phyloP scores from a whole-genome alignment of 345 rosid genomes.

The Hibiscus syriacus region DNA sequence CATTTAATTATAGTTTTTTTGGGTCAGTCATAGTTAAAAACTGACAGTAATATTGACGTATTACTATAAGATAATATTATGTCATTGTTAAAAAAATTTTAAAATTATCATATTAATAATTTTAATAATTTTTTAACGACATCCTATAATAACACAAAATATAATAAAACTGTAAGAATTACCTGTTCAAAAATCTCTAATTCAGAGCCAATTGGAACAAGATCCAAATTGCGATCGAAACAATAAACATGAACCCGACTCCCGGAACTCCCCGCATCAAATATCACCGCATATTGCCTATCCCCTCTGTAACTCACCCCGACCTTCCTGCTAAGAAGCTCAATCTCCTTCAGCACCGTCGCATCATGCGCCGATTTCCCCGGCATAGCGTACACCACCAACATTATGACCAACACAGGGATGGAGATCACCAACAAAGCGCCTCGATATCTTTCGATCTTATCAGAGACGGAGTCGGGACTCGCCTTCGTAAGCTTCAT shows the following conservation, averaged over 20 bases:
- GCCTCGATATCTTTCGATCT: constrained; percentile 68
- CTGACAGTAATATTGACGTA: too few species aligned
- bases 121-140: too few species aligned
- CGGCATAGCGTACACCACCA: constrained; percentile 59
- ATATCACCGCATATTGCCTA: constrained; percentile 65
- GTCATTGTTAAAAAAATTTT: too few species aligned
- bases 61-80: too few species aligned
- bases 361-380: constrained; percentile 35
- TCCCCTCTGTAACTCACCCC: constrained; percentile 30
- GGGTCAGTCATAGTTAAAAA: too few species aligned
- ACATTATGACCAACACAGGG: constrained; percentile 52
- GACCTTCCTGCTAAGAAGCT: constrained; percentile 36
- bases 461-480: constrained; percentile 56
- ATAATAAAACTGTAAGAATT: not conserved
- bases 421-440: constrained; percentile 52
- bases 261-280: constrained; percentile 96
- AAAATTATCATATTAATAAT: too few species aligned
- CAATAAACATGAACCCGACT: constrained; percentile 94
- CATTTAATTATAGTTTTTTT: too few species aligned
- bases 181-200: constrained; percentile 87
- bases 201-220: constrained; percentile 72
- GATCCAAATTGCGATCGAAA: constrained; percentile 86
- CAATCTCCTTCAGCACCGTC: constrained; percentile 32
- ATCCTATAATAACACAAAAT: too few species aligned
- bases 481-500: constrained; percentile 46